phyloP scores from a whole-genome alignment of 2,329 filamentous ascomycete genomes.

The Achaetomium macrosporum region DNA sequence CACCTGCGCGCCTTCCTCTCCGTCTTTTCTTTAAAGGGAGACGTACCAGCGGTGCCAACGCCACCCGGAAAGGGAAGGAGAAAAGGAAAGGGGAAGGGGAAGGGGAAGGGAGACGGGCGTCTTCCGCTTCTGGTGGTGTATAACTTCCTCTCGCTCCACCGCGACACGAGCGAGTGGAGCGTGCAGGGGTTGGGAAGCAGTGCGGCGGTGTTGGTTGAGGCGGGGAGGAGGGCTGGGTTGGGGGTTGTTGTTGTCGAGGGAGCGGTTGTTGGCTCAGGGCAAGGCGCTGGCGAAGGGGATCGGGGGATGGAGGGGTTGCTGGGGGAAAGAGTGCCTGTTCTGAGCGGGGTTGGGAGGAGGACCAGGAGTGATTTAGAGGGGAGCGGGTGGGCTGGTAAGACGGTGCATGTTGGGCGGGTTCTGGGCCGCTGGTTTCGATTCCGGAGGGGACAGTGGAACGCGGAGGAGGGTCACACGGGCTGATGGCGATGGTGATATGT shows the following conservation, averaged over 20 bases:
- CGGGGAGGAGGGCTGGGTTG: slow-evolving; percentile 43
- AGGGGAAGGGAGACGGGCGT: not conserved
- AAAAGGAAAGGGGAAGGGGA: not conserved
- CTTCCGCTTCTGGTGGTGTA: slow-evolving; percentile 56
- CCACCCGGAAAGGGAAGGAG: not conserved
- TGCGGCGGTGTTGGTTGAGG: slow-evolving; percentile 57
- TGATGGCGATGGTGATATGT: not conserved
- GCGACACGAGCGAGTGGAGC: slow-evolving; percentile 66
- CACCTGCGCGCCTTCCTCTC: slow-evolving; percentile 72
- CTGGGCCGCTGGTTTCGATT: slow-evolving; percentile 63
- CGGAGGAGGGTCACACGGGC: not conserved
- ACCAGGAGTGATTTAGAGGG: slow-evolving; percentile 37
- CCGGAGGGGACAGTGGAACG: slow-evolving; percentile 32
- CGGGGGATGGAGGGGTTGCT: slow-evolving; percentile 34
- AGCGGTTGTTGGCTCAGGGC: not conserved
- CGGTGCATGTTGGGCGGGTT: slow-evolving; percentile 51
- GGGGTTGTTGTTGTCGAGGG: slow-evolving; percentile 42
- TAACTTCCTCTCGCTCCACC: slow-evolving; percentile 60
- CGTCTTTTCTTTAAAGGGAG: slow-evolving; percentile 36
- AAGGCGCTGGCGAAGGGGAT: slow-evolving; percentile 22
- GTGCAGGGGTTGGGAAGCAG: slow-evolving; percentile 64
- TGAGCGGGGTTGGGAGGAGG: slow-evolving; percentile 50
- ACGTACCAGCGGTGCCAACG: not conserved
- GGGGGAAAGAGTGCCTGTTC: slow-evolving; percentile 52
- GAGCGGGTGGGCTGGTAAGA: slow-evolving; percentile 51